Evolutionary conservation across 441 rosid genomes (phyloP), one percentile per base, ranked within the genome.

Genomic region (Manihot esculenta): DNA sequence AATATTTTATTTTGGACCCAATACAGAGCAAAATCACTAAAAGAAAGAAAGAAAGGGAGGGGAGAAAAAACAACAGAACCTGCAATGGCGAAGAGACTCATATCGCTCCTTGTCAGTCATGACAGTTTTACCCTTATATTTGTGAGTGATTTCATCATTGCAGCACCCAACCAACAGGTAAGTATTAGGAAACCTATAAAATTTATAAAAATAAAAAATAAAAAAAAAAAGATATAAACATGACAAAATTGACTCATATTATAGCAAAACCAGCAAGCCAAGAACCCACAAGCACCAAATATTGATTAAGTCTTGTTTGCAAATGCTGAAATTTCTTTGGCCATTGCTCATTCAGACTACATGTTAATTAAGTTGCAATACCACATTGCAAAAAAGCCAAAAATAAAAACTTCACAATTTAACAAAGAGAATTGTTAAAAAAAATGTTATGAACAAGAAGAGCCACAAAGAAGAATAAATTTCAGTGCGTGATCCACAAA

Each of bases 71-170:
- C 18, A 56, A 57, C 15, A 64, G 27, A 79, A 93, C 98, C 81
- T 91, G 97, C 98, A 93, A 71, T 93, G 96, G 50, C 98, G 89
- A 59, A 91, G 98, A 63, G 96, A 89, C 72, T 93, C 97, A 6
- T 88, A 91, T 1, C 97, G 96, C 51, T 93, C 98, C 17, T 79
- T 35, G 47, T 80, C 97, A 0, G 87, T 91, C 96, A 91, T 87
- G 56, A 93, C 97, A 47, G 98, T 93, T 80, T 93, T 93, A 12
- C 98, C 98, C 69, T 93, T 93, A 62, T 67, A 91, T 72, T 82
- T 85, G 80, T 84, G 91, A 1, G 98, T 93, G 44, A 69, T 81
- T 59, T 89, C 91, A 69, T 93, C 97, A 47, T 88, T 93, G 77
- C 93, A 88, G 79, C 97, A 93, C 56, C 97, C 98, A 54, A 93